Evolutionary conservation across 306 rosid species (phyloP).

Genomic region (Citrullus colocynthis): DNA sequence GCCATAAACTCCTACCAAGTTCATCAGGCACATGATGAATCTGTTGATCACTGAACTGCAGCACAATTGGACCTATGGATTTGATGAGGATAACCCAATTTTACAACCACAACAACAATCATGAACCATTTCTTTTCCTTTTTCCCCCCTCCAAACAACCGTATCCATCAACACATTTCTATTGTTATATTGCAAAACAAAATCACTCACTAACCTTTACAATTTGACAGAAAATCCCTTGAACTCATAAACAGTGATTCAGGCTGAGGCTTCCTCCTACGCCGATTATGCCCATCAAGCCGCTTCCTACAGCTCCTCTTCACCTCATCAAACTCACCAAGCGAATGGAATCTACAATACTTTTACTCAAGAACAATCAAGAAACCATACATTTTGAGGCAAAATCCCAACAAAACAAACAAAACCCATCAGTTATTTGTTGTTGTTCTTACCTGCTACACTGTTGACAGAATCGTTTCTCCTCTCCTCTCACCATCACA

Average conservation of each 20-base stretch:
- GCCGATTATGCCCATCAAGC: slow-evolving; percentile 55
- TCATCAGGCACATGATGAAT: slow-evolving; percentile 28
- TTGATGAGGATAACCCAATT: not conserved
- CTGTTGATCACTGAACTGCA: slow-evolving; percentile 61
- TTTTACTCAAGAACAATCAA: not conserved
- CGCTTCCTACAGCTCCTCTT: slow-evolving; percentile 63
- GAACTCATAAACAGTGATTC: slow-evolving; percentile 27
- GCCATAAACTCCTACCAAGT: slow-evolving; percentile 36
- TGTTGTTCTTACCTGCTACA: slow-evolving; percentile 29
- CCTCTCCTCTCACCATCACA: slow-evolving; percentile 20
- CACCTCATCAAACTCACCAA: slow-evolving; percentile 54
- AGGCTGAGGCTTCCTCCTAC: slow-evolving; percentile 49
- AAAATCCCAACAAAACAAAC: not conserved
- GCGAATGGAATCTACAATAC: slow-evolving; percentile 37
- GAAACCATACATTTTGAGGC: not conserved
- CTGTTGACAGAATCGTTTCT: slow-evolving; percentile 47
- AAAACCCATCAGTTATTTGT: not conserved
- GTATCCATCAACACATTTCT: not conserved
- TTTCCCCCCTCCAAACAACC: not conserved
- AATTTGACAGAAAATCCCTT: slow-evolving; percentile 21
- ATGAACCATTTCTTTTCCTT: not conserved
- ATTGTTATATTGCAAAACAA: not conserved
- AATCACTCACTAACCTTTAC: slow-evolving; percentile 22
- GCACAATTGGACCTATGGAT: slow-evolving; percentile 59
- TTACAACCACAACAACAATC: not conserved